Conservation (phyloP, 73 alveolate genomes). For the Blepharisma stoltei region DNA sequence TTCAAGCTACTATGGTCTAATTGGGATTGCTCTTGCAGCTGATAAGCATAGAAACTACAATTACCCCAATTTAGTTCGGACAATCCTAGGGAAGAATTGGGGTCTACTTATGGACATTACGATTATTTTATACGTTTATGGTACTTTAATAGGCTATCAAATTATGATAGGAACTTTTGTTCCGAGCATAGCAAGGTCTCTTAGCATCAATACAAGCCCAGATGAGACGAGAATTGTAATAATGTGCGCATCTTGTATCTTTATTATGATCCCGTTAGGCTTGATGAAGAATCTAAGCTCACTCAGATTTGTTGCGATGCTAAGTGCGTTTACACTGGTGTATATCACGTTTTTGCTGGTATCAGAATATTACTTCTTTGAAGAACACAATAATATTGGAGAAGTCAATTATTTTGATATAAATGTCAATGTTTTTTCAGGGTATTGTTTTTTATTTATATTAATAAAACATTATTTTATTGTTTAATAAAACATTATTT, state of each 20-base stretch:
- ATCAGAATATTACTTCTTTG: neutral
- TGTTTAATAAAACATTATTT: too few species aligned
- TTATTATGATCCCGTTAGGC: neutral
- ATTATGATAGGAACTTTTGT: slow-evolving; percentile 1
- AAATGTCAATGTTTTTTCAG: neutral
- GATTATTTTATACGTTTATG: neutral
- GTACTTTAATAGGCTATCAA: slow-evolving; percentile 2
- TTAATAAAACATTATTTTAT: too few species aligned
- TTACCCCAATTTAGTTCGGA: neutral
- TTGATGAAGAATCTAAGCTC: neutral
- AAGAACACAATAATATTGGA: neutral
- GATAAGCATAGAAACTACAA: neutral
- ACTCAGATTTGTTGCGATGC: neutral
- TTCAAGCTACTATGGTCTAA: slow-evolving; percentile 20
- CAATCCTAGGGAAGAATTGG: neutral
- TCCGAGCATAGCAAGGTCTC: neutral
- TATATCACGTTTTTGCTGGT: neutral
- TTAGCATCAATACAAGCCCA: neutral
- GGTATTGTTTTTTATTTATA: too few species aligned
- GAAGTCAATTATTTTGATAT: neutral
- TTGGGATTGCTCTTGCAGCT: slow-evolving; percentile 5
- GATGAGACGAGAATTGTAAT: neutral
- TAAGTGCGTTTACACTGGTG: slow-evolving; percentile 1
- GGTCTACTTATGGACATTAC: neutral
- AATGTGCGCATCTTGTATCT: neutral